phyloP scores from a whole-genome alignment of 1,139 yeast species.

The Diutina mesorugosa region DNA sequence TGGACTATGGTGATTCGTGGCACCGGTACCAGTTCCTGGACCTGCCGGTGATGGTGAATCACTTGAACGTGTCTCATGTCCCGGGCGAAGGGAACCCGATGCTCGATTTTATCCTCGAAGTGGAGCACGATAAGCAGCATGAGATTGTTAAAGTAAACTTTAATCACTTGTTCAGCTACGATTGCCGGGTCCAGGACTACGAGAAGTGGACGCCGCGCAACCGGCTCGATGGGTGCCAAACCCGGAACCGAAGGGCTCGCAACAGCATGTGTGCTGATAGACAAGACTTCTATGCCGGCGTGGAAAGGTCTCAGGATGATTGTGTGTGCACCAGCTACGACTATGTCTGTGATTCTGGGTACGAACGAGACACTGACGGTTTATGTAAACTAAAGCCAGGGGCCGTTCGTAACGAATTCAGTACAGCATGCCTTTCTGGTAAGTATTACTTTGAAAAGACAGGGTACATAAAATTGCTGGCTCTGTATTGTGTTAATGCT shows the following conservation, averaged over 20 bases:
- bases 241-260: background rate
- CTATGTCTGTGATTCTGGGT: background rate
- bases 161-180: background rate
- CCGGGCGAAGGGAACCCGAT: background rate
- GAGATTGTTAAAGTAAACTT: background rate
- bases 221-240: background rate
- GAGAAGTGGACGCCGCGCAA: background rate
- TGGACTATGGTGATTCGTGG: constrained; percentile 80
- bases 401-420: background rate
- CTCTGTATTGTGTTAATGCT: background rate
- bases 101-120: background rate
- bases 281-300: background rate
- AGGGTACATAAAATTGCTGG: background rate
- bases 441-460: background rate
- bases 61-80: background rate
- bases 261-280: background rate
- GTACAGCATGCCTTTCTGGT: background rate
- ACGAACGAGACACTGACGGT: background rate
- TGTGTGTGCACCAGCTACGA: background rate
- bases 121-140: background rate
- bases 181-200: background rate
- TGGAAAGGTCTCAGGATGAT: background rate
- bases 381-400: background rate
- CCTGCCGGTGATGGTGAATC: constrained; percentile 9
- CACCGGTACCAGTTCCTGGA: constrained; percentile 48